phyloP scores from a whole-genome alignment of 768 basidiomycete genomes.

The Tricholoma bakamatsutake region DNA sequence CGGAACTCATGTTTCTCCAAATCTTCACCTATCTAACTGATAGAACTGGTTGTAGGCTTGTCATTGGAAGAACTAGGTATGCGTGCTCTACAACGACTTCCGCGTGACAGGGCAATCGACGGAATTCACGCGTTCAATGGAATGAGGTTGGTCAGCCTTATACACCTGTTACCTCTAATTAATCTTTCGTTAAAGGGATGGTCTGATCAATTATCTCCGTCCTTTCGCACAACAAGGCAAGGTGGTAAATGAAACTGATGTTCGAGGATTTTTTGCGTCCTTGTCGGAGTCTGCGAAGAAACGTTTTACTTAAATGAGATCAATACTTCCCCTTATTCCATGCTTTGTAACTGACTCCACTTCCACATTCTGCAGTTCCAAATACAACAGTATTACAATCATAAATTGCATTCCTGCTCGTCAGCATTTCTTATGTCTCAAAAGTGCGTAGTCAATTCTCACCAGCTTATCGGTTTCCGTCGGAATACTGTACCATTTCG shows the following conservation, averaged over 20 bases:
- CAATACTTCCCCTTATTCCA: neutral
- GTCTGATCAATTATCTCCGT: constrained; percentile 62
- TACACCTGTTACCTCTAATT: constrained; percentile 4
- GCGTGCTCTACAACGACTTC: constrained; percentile 67
- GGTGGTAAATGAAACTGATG: constrained; percentile 67
- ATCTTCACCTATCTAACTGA: constrained; percentile 6
- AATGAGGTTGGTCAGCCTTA: constrained; percentile 54
- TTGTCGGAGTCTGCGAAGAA: constrained; percentile 35
- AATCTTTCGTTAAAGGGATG: constrained; percentile 42
- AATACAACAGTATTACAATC: neutral
- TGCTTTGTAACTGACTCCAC: neutral
- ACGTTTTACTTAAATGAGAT: constrained; percentile 7
- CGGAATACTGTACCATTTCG: neutral
- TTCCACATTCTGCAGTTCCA: neutral
- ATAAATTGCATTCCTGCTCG: neutral
- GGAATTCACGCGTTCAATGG: constrained; percentile 80
- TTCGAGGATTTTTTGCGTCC: constrained; percentile 59
- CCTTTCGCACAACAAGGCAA: constrained; percentile 78
- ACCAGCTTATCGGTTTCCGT: neutral
- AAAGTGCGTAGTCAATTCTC: neutral
- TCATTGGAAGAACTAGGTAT: constrained; percentile 81
- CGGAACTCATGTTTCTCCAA: constrained; percentile 10
- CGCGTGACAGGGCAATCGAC: constrained; percentile 77
- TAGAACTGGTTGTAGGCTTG: constrained; percentile 39
- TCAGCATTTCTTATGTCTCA: neutral